Conservation (phyloP, 1,139 yeast species). For the Barnettozyma hawaiiensis region DNA sequence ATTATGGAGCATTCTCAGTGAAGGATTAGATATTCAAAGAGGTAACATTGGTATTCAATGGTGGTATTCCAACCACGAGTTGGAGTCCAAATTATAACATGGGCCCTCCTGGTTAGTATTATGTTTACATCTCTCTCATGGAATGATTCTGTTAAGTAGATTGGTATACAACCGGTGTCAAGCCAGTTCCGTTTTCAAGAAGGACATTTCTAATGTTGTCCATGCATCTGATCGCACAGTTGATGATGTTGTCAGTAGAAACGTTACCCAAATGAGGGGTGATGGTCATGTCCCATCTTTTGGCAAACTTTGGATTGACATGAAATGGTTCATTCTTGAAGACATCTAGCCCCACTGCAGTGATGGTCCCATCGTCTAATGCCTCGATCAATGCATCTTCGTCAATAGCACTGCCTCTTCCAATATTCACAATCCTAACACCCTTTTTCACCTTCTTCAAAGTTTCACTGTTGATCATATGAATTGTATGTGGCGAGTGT, state of each 20-base stretch:
- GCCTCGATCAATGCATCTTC: constrained; percentile 68
- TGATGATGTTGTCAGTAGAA: constrained; percentile 19
- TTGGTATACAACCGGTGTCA: constrained; percentile 15
- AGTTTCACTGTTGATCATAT: constrained; percentile 47
- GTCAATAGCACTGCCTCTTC: constrained; percentile 70
- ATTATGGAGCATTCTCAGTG: constrained; percentile 39
- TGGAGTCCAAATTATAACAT: constrained; percentile 10
- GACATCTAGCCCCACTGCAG: constrained; percentile 81
- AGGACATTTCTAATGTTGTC: constrained; percentile 20
- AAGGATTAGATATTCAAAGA: constrained; percentile 50
- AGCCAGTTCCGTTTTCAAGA: constrained; percentile 20
- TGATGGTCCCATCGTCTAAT: constrained; percentile 58
- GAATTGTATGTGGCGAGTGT: constrained; percentile 50
- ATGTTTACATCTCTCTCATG: too few species aligned
- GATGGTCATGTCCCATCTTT: constrained; percentile 62
- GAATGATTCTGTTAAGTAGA: background rate
- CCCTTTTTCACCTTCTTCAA: constrained; percentile 46
- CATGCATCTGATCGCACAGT: constrained; percentile 21
- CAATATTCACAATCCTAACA: constrained; percentile 69
- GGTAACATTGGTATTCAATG: constrained; percentile 59
- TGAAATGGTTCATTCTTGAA: constrained; percentile 60
- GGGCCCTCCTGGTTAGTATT: too few species aligned
- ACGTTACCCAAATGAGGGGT: constrained; percentile 66
- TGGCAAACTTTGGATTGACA: constrained; percentile 46
- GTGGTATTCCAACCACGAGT: constrained; percentile 44